Percentiles rank a stretch among this genome's conserved stretches.
Evolutionary conservation across 768 basidiomycete genomes (phyloP).

Genomic region (Russula dissimulans): DNA sequence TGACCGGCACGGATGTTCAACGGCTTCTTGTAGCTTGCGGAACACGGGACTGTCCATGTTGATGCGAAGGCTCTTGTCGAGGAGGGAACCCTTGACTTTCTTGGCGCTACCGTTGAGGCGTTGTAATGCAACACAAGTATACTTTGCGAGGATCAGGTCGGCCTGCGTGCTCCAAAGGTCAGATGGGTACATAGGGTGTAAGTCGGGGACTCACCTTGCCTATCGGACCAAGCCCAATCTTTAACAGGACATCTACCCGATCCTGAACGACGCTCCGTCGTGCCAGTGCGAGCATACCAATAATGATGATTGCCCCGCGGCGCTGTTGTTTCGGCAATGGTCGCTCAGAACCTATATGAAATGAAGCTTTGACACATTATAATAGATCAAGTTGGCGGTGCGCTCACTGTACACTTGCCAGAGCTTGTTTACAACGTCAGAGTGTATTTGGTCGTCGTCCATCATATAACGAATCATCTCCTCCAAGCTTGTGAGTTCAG

Average conservation of each 20-base stretch:
- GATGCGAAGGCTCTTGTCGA: conserved; percentile 76
- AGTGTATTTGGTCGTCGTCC: conserved; percentile 75
- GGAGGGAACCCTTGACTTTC: conserved; percentile 92
- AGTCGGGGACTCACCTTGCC: conserved; percentile 53
- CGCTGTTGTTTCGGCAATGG: conserved; percentile 75
- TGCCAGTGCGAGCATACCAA: conserved; percentile 95
- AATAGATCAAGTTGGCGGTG: neutral
- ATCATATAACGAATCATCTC: conserved; percentile 97
- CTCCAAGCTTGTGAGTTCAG: conserved; percentile 91
- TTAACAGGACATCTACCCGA: conserved; percentile 74
- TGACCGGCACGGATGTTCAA: conserved; percentile 70
- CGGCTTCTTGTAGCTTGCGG: conserved; percentile 66
- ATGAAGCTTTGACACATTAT: neutral
- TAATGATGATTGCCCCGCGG: conserved; percentile 89
- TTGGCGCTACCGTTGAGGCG: conserved; percentile 90
- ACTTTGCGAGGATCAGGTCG: conserved; percentile 84
- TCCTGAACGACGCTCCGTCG: conserved; percentile 70
- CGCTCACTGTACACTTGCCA: conserved; percentile 93
- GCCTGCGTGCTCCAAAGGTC: conserved; percentile 35
- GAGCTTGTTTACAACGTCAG: conserved; percentile 79
- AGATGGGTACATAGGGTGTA: neutral
- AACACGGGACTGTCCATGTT: conserved; percentile 87
- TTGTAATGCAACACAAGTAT: conserved; percentile 89
- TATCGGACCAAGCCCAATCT: conserved; percentile 73
- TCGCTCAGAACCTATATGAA: conserved; percentile 53